phyloP scores from a whole-genome alignment of 768 basidiomycete genomes.

The Chalciporus sphaerocephalus region DNA sequence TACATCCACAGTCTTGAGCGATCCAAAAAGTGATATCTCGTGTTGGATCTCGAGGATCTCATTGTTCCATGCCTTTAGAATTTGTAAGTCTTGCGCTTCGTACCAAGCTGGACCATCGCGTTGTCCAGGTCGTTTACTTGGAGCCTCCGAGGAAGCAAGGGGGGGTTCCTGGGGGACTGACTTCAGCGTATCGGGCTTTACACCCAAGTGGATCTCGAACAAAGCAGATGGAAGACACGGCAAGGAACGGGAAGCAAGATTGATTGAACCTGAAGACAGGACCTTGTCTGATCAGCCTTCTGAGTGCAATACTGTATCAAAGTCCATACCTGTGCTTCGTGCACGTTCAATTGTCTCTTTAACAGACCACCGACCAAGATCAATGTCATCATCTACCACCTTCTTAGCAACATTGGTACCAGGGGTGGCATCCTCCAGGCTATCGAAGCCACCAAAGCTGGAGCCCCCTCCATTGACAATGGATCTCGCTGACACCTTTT shows the following conservation, averaged over 20 bases:
- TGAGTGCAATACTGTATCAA: constrained; percentile 30
- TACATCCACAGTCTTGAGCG: constrained; percentile 76
- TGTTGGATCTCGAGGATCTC: constrained; percentile 75
- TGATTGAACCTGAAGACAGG: constrained; percentile 57
- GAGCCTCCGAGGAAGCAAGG: constrained; percentile 35
- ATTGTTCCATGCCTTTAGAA: constrained; percentile 78
- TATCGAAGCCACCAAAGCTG: constrained; percentile 35
- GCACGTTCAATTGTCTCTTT: constrained; percentile 76
- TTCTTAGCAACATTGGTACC: constrained; percentile 19
- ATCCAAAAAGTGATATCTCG: constrained; percentile 81
- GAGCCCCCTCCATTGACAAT: constrained; percentile 22
- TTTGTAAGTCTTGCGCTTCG: constrained; percentile 72
- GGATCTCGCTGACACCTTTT: constrained; percentile 43
- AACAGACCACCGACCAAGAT: constrained; percentile 57
- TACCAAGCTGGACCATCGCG: constrained; percentile 63
- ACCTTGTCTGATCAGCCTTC: constrained; percentile 46
- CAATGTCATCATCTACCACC: constrained; percentile 47
- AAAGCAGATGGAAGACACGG: constrained; percentile 71
- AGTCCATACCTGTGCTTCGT: constrained; percentile 63
- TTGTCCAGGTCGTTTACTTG: constrained; percentile 39
- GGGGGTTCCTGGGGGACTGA: constrained; percentile 60
- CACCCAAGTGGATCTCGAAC: constrained; percentile 74
- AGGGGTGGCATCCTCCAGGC: constrained; percentile 49
- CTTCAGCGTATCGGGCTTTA: constrained; percentile 67
- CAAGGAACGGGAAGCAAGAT: constrained; percentile 69